Percentiles rank a stretch among this genome's conserved stretches.
phyloP scores from a whole-genome alignment of 2,329 filamentous ascomycete genomes.

The Colletotrichum liaoningense region DNA sequence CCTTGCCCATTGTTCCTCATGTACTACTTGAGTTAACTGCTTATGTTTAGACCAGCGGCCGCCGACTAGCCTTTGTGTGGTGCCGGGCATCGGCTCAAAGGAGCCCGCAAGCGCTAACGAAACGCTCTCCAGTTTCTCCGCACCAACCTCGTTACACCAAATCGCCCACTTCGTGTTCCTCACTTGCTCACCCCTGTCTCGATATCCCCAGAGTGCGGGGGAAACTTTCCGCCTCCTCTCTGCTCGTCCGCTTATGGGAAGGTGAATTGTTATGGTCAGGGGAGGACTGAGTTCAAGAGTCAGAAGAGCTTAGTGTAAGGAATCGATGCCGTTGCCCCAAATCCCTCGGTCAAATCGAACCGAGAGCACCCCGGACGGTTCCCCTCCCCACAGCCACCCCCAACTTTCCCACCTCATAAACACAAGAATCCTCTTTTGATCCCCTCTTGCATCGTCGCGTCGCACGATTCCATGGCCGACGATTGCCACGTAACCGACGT shows the following conservation, averaged over 20 bases:
- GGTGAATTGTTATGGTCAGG: background rate
- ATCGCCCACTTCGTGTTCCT: background rate
- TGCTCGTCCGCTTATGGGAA: background rate
- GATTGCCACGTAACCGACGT: conserved; percentile 33
- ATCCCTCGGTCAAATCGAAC: conserved; percentile 22
- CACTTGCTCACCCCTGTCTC: background rate
- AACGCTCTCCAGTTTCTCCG: conserved; percentile 25
- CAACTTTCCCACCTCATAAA: conserved; percentile 17
- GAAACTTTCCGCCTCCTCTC: background rate
- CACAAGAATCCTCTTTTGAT: conserved; percentile 11
- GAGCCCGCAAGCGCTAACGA: conserved; percentile 4
- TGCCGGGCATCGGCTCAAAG: conserved; percentile 32
- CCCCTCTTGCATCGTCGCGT: conserved; percentile 26
- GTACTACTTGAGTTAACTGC: too few species aligned
- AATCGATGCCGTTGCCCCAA: background rate
- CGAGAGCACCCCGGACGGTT: conserved; percentile 12
- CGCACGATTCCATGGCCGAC: conserved; percentile 36
- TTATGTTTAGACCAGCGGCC: background rate
- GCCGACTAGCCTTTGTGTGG: background rate
- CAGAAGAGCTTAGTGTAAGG: background rate
- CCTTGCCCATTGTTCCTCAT: too few species aligned
- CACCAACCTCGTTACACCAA: conserved; percentile 29
- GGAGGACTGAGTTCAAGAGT: background rate
- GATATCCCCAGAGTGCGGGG: conserved; percentile 23
- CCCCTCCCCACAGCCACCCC: conserved; percentile 3